Base-by-base conservation (phyloP, 2,329 filamentous ascomycete species). In the Coniochaeta sp. region DNA sequence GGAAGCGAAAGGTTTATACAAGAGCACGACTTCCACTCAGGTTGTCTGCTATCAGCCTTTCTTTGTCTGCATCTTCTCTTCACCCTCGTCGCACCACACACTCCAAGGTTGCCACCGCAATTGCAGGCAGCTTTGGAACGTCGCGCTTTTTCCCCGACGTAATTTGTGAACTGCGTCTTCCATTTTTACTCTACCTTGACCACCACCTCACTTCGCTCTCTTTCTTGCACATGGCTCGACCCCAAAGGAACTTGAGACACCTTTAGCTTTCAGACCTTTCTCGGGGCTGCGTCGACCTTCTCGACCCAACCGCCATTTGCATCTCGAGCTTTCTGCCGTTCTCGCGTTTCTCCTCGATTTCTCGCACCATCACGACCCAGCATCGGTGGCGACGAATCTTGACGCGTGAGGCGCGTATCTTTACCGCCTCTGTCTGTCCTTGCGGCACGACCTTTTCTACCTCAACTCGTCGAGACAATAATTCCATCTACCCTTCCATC, bases 381-480 rank as follows among this genome's bases (percentile, higher is more conserved):
- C 34, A 22, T 34, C 16, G 54, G 5, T n/a, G 30, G 30, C 54
- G n/a, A 56, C 30, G 17, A 56, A 56, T 22, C 38, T 56, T 17
- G 38, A 57, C 55, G 55, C 55, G 55, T 57, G 34, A 30, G 55
- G 55, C 55, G 55, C 55, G 55, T 57, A 28, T 56, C 54, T 28
- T 24, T 5, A 56, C 54, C 63, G 58, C 58, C 59, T 38, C 54
- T 34, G 4, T 38, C 54, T 34, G 4, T 40, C n/a, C 44, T 17
- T 44, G 36, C 55, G 36, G 47, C 47, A 57, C 16, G 16, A 34
- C 54, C 30, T 36, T 12, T 40, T 6, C n/a, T 6, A 32, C 54
- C 16, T 56, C 32, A 19, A 5, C 7, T 22, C 54, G 19, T 2
- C 4, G 16, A 55, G 59, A 58, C 58, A 52, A 52, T 52, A 52